These are phyloP conservation scores for Pseudocercospora crystallina DNA, from an alignment of 2,329 filamentous ascomycete species.

Conservation along the genomic window DNA sequence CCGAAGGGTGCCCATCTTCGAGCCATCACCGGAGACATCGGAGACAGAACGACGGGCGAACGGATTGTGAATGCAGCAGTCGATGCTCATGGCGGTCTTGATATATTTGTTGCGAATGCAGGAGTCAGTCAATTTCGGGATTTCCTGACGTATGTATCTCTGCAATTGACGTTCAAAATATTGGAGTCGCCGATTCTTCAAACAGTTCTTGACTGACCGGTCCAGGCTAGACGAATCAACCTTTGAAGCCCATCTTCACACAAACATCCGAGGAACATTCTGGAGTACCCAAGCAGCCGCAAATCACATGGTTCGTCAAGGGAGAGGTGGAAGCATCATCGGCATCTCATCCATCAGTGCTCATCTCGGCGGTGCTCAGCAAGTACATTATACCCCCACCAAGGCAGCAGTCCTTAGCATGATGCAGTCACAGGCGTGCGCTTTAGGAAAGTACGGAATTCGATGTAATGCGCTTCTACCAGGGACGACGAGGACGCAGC, in stretches of 20 bases:
- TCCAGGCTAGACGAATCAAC: constrained; percentile 62
- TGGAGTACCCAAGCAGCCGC: constrained; percentile 82
- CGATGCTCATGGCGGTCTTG: constrained; percentile 52
- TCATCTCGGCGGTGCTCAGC: constrained; percentile 72
- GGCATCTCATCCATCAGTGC: constrained; percentile 72
- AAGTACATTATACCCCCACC: constrained; percentile 84
- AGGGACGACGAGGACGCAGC: constrained; percentile 77
- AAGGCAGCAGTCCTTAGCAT: constrained; percentile 78
- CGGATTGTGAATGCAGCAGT: constrained; percentile 67
- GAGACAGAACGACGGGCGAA: constrained; percentile 67
- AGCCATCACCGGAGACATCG: constrained; percentile 73
- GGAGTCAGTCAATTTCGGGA: constrained; percentile 86
- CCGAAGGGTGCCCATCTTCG: constrained; percentile 49
- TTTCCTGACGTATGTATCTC: constrained; percentile 66
- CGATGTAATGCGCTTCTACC: constrained; percentile 80
- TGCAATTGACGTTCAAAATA: not conserved
- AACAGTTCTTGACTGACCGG: too few relatives aligned
- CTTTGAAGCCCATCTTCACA: constrained; percentile 70
- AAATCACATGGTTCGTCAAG: constrained; percentile 70
- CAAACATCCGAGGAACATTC: constrained; percentile 83
- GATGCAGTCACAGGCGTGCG: constrained; percentile 80
- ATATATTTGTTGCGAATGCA: constrained; percentile 84
- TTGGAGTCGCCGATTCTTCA: too few relatives aligned
- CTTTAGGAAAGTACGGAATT: constrained; percentile 71
- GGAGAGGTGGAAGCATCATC: constrained; percentile 75